phyloP scores from a whole-genome alignment of 345 rosid species.

The Lumnitzera racemosa region DNA sequence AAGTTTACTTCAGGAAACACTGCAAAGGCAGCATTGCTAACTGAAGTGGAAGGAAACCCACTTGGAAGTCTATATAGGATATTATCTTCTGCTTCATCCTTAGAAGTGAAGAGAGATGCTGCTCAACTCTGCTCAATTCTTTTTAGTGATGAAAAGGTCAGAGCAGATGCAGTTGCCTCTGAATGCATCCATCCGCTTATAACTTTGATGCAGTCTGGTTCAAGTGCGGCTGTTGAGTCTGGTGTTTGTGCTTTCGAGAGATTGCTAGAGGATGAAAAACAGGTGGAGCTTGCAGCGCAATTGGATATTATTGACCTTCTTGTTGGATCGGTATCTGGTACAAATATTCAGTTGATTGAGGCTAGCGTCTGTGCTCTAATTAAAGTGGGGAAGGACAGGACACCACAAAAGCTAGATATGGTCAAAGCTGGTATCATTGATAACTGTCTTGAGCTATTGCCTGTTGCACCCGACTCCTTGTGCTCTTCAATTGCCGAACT shows the following conservation, averaged over 20 bases:
- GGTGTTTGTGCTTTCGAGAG: conserved; percentile 71
- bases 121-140: conserved; percentile 63
- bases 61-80: conserved; percentile 54
- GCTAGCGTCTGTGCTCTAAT: conserved; percentile 67
- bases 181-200: conserved; percentile 57
- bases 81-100: conserved; percentile 51
- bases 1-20: conserved; percentile 55
- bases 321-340: conserved; percentile 58
- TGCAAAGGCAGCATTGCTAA: conserved; percentile 35
- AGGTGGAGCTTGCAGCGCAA: conserved; percentile 51
- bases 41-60: conserved; percentile 57
- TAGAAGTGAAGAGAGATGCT: conserved; percentile 65
- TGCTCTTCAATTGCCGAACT: conserved; percentile 73
- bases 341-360: conserved; percentile 53
- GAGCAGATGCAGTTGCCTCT: conserved; percentile 46
- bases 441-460: conserved; percentile 63
- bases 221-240: conserved; percentile 40
- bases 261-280: conserved; percentile 65
- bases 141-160: conserved; percentile 45
- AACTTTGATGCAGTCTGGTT: conserved; percentile 52
- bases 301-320: conserved; percentile 54
- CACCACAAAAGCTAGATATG: conserved; percentile 69
- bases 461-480: conserved; percentile 58
- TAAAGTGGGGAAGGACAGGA: conserved; percentile 84
- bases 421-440: conserved; percentile 73